A percentile compares a stretch with the other conserved stretches of the same genome.
These are phyloP conservation scores for Lathyrus aphaca DNA, from an alignment of 306 rosid species.

Conservation along the genomic window DNA sequence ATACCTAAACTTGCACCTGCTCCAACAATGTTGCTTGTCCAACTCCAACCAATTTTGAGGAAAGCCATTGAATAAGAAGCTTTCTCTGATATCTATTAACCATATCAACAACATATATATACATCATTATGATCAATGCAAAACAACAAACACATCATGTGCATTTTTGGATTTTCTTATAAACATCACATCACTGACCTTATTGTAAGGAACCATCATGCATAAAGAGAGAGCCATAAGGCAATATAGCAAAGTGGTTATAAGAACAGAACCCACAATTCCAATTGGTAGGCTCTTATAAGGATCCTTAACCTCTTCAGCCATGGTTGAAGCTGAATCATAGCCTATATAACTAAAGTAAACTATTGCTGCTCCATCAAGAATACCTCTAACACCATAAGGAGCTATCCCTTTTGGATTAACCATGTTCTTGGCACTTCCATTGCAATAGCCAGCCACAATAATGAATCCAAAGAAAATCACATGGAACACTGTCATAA, in stretches of 20 bases:
- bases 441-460: slow-evolving; percentile 68
- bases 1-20: slow-evolving; percentile 73
- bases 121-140: slow-evolving; percentile 17
- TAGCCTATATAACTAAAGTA: slow-evolving; percentile 93
- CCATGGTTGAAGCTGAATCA: slow-evolving; percentile 95
- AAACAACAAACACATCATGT: slow-evolving; percentile 5
- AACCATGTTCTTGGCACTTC: slow-evolving; percentile 69
- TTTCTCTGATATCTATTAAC: slow-evolving; percentile 56
- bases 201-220: slow-evolving; percentile 74
- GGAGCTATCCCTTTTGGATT: slow-evolving; percentile 77
- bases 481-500: slow-evolving; percentile 88
- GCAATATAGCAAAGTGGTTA: slow-evolving; percentile 82
- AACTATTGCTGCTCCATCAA: slow-evolving; percentile 92
- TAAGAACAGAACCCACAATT: slow-evolving; percentile 85
- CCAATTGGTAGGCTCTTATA: slow-evolving; percentile 77
- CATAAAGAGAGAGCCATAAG: slow-evolving; percentile 85
- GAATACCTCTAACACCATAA: slow-evolving; percentile 66
- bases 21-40: slow-evolving; percentile 89
- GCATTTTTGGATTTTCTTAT: not conserved
- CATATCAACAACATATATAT: not conserved
- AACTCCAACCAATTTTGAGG: slow-evolving; percentile 70
- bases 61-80: slow-evolving; percentile 78
- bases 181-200: slow-evolving; percentile 50
- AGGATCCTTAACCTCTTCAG: slow-evolving; percentile 87
- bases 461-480: slow-evolving; percentile 88